These are phyloP conservation scores for Blastobotrys raffinosifermentans DNA, from an alignment of 1,139 yeast genomes.

Conservation along the genomic window DNA sequence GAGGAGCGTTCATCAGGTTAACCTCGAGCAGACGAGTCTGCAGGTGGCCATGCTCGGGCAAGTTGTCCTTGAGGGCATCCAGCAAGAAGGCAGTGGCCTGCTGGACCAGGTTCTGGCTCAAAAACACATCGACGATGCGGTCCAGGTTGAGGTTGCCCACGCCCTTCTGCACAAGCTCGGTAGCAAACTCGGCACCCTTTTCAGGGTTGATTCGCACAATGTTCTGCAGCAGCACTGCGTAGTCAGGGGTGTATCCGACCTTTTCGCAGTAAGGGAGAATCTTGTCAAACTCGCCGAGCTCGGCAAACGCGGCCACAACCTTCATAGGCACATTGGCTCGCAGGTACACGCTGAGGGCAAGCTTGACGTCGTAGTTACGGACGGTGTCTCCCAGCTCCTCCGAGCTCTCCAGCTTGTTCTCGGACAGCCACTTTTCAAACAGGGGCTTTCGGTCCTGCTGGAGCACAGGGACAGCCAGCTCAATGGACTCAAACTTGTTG, in stretches of 20 bases:
- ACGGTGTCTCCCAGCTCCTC: slow-evolving; percentile 97
- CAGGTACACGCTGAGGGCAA: slow-evolving; percentile 88
- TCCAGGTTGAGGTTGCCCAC: slow-evolving; percentile 70
- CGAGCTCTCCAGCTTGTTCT: slow-evolving; percentile 86
- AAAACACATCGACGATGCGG: slow-evolving; percentile 86
- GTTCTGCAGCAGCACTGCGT: slow-evolving; percentile 82
- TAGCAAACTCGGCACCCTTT: slow-evolving; percentile 95
- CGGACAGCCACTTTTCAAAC: slow-evolving; percentile 94
- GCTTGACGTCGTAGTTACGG: slow-evolving; percentile 75
- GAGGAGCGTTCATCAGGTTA: slow-evolving; percentile 93
- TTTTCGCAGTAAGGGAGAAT: slow-evolving; percentile 90
- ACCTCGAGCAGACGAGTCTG: slow-evolving; percentile 94
- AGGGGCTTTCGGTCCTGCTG: slow-evolving; percentile 93
- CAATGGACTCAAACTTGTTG: slow-evolving; percentile 90
- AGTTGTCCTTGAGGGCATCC: slow-evolving; percentile 91
- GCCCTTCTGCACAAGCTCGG: slow-evolving; percentile 63
- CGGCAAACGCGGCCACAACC: slow-evolving; percentile 90
- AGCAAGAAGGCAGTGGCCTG: slow-evolving; percentile 98
- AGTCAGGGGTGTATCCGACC: slow-evolving; percentile 86
- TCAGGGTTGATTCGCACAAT: slow-evolving; percentile 93
- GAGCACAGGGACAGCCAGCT: slow-evolving; percentile 90
- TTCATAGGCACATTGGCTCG: slow-evolving; percentile 81
- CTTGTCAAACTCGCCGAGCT: slow-evolving; percentile 93
- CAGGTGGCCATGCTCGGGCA: slow-evolving; percentile 91
- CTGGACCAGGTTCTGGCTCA: slow-evolving; percentile 89